Base-by-base conservation (phyloP, 2,329 filamentous ascomycete species). In the Aaosphaeria pasadenensis region DNA sequence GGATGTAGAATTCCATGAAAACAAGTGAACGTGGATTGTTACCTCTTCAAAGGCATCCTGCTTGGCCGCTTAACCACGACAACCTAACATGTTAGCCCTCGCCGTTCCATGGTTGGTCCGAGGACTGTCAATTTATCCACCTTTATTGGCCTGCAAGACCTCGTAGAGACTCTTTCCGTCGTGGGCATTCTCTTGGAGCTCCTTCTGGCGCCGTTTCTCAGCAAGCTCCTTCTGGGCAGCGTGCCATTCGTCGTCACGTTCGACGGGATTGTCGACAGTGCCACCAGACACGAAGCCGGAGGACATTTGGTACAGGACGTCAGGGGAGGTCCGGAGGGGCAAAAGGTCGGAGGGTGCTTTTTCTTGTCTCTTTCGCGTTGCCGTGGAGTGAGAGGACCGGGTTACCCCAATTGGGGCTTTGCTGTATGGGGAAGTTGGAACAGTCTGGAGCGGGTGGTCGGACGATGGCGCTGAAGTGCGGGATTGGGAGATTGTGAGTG, bases 141-240 rank as follows among this genome's bases (percentile, higher is more conserved):
- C 86, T 82, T 91, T 92, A 70, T 94, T 94, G 39, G 86, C 88
- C 71, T 92, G 86, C 44, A 94, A 70, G 2, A 88, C 78, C 39
- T 91, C 89, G 64, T 80, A 94, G 30, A 94, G 75, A 44, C 79
- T 85, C 70, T 80, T 84, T 57, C 86, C 81, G 32, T 73, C 75
- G 13, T 75, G 70, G 46, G 74, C 66, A 47, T 73, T 69, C 48
- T 76, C 73, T 50, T 77, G 71, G 47, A 81, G 78, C 30, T 80
- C 77, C 50, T 82, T 78, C 49, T 73, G 73, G 53, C 71, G 73
- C 36, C 83, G 76, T 53, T 84, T 80, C 7, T 78, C 78, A 13
- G 87, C 85, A 13, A 91, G 76, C 53, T 87, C 80, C 41, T 75
- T 71, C 67, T 87, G 82, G 9, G 85, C 86, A 32, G 75, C 74